Evolutionary conservation across 768 basidiomycete species (phyloP).

Genomic region (Tylopilus cervinicoccineus): DNA sequence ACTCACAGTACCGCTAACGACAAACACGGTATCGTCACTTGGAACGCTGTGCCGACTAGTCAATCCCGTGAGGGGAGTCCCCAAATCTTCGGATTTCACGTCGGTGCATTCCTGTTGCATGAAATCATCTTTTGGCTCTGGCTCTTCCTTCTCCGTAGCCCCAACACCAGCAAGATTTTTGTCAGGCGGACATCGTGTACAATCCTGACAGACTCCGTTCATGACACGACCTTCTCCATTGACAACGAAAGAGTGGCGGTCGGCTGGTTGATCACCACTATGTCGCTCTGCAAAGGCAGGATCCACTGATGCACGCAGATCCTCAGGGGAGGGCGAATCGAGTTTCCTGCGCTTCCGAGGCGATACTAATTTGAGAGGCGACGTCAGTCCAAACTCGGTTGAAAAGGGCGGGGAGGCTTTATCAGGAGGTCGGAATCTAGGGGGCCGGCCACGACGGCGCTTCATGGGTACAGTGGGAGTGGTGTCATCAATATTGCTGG

Average conservation of each 20-base stretch:
- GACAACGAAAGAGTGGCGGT: neutral
- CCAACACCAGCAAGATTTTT: neutral
- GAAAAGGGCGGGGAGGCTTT: neutral
- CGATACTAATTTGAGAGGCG: slow-evolving; percentile 19
- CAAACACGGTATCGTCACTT: slow-evolving; percentile 55
- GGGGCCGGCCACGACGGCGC: slow-evolving; percentile 31
- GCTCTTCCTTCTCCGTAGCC: neutral
- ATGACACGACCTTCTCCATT: slow-evolving; percentile 15
- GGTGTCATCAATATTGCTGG: slow-evolving; percentile 2
- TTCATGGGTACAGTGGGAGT: slow-evolving; percentile 21
- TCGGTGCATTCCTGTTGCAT: slow-evolving; percentile 20
- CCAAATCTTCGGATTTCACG: slow-evolving; percentile 51
- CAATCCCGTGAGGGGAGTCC: slow-evolving; percentile 46
- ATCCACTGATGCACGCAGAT: slow-evolving; percentile 13
- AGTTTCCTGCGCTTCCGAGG: slow-evolving; percentile 45
- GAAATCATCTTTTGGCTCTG: slow-evolving; percentile 1
- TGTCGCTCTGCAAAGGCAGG: neutral
- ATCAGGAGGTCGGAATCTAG: slow-evolving; percentile 22
- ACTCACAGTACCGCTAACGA: slow-evolving; percentile 25
- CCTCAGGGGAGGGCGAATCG: slow-evolving; percentile 32
- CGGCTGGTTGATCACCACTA: slow-evolving; percentile 3
- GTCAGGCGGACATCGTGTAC: neutral
- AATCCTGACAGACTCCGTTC: slow-evolving; percentile 15
- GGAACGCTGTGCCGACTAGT: slow-evolving; percentile 53
- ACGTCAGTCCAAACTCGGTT: slow-evolving; percentile 8